Percentiles rank a stretch among this genome's conserved stretches.
These are phyloP conservation scores for Sordariomycetes sp. DNA, from an alignment of 2,329 filamentous ascomycete species.

Conservation along the genomic window DNA sequence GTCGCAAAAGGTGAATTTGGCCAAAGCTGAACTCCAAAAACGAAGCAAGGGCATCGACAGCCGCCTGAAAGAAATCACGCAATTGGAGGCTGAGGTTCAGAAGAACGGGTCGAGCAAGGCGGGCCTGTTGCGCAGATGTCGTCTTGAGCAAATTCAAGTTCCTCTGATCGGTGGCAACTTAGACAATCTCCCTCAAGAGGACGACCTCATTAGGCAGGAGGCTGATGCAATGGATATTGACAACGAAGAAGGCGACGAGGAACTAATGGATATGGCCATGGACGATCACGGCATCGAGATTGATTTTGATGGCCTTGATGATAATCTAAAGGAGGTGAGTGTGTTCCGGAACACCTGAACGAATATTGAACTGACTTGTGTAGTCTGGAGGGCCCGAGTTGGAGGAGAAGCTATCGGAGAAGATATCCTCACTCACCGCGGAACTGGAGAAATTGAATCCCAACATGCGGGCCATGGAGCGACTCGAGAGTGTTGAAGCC, in stretches of 20 bases:
- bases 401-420: constrained; percentile 70
- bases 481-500: constrained; percentile 75
- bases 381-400: constrained; percentile 60
- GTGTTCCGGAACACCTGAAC: neutral
- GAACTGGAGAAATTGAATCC: constrained; percentile 93
- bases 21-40: constrained; percentile 72
- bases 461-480: constrained; percentile 92
- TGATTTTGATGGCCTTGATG: constrained; percentile 73
- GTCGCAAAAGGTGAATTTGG: constrained; percentile 67
- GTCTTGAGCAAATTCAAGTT: constrained; percentile 85
- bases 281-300: constrained; percentile 89
- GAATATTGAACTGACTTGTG: constrained; percentile 14
- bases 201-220: constrained; percentile 66
- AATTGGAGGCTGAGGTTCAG: constrained; percentile 77
- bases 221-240: constrained; percentile 91
- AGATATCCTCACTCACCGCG: constrained; percentile 61
- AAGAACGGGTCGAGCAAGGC: constrained; percentile 80
- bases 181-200: constrained; percentile 80
- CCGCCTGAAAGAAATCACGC: constrained; percentile 62
- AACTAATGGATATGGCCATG: constrained; percentile 54
- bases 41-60: constrained; percentile 75
- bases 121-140: constrained; percentile 75
- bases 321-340: constrained; percentile 70
- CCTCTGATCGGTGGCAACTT: constrained; percentile 71
- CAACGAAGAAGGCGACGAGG: constrained; percentile 60